A percentile compares a stretch with the other conserved stretches of the same genome.
Conservation (phyloP, 768 basidiomycete genomes). For the Antrodiella citrinella region DNA sequence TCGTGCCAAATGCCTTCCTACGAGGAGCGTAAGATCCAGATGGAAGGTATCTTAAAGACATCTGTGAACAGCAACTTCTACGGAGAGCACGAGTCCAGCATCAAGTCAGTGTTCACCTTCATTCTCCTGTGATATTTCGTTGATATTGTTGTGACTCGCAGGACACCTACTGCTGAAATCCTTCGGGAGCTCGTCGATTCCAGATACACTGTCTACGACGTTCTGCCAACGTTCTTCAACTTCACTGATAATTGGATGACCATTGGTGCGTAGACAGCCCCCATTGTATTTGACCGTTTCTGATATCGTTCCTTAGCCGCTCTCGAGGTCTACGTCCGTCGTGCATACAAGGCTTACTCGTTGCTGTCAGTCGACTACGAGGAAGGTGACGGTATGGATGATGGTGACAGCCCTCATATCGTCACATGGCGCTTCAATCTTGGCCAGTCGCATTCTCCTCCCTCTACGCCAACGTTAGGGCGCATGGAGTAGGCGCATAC, state of each 20-base stretch:
- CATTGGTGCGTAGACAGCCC: conserved; percentile 55
- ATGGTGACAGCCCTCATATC: conserved; percentile 71
- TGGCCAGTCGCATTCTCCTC: conserved; percentile 79
- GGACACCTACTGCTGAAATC: conserved; percentile 78
- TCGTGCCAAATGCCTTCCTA: conserved; percentile 95
- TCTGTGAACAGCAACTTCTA: conserved; percentile 85
- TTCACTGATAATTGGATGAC: conserved; percentile 79
- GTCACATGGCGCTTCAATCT: conserved; percentile 96
- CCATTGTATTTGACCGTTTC: background rate
- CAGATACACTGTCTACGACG: conserved; percentile 93
- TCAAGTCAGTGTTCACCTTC: conserved; percentile 37
- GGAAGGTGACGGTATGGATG: conserved; percentile 79
- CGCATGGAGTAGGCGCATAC: conserved; percentile 32
- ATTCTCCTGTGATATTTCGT: background rate
- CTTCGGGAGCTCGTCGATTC: conserved; percentile 94
- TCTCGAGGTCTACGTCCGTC: conserved; percentile 91
- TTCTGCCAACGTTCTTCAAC: conserved; percentile 91
- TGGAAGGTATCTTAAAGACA: conserved; percentile 87
- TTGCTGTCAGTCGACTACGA: conserved; percentile 91
- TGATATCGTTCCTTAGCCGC: conserved; percentile 58
- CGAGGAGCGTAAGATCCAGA: conserved; percentile 88
- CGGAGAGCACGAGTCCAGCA: conserved; percentile 65
- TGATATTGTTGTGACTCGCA: conserved; percentile 22
- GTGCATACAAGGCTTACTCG: conserved; percentile 92
- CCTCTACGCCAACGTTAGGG: conserved; percentile 67